These are phyloP conservation scores for Amanita rimosa DNA, from an alignment of 768 basidiomycete genomes.

Conservation along the genomic window DNA sequence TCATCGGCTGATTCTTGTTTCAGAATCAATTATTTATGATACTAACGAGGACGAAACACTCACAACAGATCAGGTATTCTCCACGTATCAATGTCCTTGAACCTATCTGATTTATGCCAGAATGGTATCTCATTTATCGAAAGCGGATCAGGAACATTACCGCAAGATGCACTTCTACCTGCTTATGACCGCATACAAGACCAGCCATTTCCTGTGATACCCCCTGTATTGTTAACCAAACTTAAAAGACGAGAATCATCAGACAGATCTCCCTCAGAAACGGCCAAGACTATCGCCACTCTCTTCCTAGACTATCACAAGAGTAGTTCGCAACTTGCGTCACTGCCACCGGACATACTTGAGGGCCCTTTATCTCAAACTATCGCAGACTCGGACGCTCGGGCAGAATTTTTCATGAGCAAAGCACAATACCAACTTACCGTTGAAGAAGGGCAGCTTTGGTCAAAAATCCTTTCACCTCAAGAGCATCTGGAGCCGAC, in stretches of 20 bases:
- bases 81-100: background rate
- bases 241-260: constrained; percentile 12
- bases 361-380: constrained; percentile 3
- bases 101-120: background rate
- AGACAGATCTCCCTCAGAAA: background rate
- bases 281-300: constrained; percentile 18
- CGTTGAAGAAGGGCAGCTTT: constrained; percentile 49
- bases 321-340: constrained; percentile 32
- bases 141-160: background rate
- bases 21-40: background rate
- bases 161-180: background rate
- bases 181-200: constrained; percentile 5
- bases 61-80: background rate
- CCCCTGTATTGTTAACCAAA: background rate
- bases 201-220: constrained; percentile 5
- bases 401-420: constrained; percentile 39
- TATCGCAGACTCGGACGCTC: constrained; percentile 22
- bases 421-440: constrained; percentile 51
- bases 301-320: constrained; percentile 40
- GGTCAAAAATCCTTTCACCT: constrained; percentile 30
- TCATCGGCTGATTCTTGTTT: background rate
- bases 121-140: background rate
- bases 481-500: background rate
- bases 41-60: background rate
- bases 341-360: constrained; percentile 19